Conservation (phyloP, 169 alveolate genomes). For the Plasmodium gaboni region DNA sequence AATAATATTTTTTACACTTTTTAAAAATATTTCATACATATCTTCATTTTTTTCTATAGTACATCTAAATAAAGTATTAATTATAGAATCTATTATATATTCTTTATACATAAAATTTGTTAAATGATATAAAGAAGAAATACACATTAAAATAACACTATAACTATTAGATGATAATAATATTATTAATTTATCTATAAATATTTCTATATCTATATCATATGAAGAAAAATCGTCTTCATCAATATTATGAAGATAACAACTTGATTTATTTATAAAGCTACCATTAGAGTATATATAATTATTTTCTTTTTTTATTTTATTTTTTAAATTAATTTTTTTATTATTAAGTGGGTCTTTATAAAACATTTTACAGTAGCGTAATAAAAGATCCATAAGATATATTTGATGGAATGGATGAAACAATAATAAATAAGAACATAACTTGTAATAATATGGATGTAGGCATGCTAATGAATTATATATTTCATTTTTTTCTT, state of each 20-base stretch:
- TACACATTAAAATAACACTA: conserved; percentile 9
- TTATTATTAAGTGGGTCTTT: conserved; percentile 28
- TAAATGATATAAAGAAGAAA: conserved; percentile 32
- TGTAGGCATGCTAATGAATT: conserved; percentile 79
- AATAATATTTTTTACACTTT: conserved; percentile 32
- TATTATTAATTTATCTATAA: conserved; percentile 13
- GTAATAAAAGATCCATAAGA: conserved; percentile 15
- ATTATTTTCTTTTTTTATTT: neutral
- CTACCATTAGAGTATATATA: neutral
- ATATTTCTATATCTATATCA: conserved; percentile 34
- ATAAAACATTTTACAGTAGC: conserved; percentile 42
- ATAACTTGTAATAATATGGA: conserved; percentile 72
- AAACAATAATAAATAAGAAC: conserved; percentile 40
- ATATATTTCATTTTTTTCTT: neutral
- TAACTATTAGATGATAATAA: conserved; percentile 35
- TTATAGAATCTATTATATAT: conserved; percentile 17
- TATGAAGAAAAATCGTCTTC: neutral
- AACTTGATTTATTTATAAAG: neutral
- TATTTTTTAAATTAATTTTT: neutral
- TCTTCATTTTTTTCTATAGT: conserved; percentile 35
- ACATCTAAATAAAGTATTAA: conserved; percentile 18
- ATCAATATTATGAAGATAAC: neutral
- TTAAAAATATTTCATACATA: conserved; percentile 32
- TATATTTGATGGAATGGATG: conserved; percentile 74
- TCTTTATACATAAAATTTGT: conserved; percentile 37